Evolutionary conservation across 129 eudicot genomes (phyloP), one percentile per base, ranked within the genome.

Genomic region (Chrysanthemum makinoi): DNA sequence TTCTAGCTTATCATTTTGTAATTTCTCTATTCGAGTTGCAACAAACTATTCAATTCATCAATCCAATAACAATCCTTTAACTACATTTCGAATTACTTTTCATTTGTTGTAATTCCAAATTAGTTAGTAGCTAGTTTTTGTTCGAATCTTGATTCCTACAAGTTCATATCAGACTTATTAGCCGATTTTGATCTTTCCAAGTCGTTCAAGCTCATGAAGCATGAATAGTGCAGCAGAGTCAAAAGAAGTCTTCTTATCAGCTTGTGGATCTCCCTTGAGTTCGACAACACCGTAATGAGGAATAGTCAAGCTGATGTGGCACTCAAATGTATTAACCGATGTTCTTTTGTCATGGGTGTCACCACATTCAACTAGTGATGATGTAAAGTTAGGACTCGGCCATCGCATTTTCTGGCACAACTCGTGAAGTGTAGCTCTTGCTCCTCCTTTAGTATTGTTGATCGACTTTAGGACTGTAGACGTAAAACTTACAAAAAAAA

Each of bases 201-300:
- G 83, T 77, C 74, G 62, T 68, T 84, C 75, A 14, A 95, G 91
- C 77, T 90, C 86, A 68, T 73, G 59, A 18, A 95, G 85, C 97
- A 88, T 81, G 52, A n/a, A 68, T 13, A 88, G 39, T 10, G 96
- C 91, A 43, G 99, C 96, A 14, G 97, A 86, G 46, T 95, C 99
- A 2, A 22, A 85, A 10, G 95, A 88, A 35, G 88, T 81, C 82
- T 95, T 95, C 87, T 88, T 90, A 78, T 90, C 97, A 3, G 96
- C 88, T 16, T 84, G 77, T 22, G 80, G 83, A 43, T 90, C 84
- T 16, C 99, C 96, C 0, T 51, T 75, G 19, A 80, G 70, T 68
- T 84, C 86, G 0, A 95, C 16, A 39, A 55, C 76, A 39, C 86
- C 91, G 64, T 35, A 75, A 50, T 74, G 69, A 0, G 96, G 99